Evolutionary conservation across 441 rosid genomes (phyloP).

Genomic region (Syzygium syzygioides): DNA sequence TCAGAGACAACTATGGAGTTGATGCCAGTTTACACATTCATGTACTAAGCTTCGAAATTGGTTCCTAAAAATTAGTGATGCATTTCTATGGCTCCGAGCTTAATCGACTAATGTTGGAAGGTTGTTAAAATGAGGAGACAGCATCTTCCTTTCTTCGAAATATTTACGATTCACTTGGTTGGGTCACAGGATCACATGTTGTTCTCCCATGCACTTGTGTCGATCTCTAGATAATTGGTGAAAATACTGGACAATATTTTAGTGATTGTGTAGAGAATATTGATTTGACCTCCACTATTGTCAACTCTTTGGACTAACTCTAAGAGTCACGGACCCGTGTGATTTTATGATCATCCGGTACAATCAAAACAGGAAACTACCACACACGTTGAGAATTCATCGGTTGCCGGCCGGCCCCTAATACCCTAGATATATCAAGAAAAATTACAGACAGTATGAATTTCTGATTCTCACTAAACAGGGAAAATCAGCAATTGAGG

Average conservation of each 20-base stretch:
- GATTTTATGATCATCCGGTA: neutral
- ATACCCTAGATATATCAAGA: neutral
- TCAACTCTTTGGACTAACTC: neutral
- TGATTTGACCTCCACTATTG: neutral
- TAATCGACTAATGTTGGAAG: neutral
- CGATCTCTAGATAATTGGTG: neutral
- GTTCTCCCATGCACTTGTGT: neutral
- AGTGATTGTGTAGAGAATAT: too few species aligned
- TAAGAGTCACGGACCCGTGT: neutral
- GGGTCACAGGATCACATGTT: too few species aligned
- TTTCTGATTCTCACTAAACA: neutral
- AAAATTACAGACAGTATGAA: neutral
- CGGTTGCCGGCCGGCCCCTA: neutral
- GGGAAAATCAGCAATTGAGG: neutral
- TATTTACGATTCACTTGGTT: neutral
- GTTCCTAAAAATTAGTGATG: neutral
- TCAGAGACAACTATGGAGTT: neutral
- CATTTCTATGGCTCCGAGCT: neutral
- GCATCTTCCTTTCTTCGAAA: neutral
- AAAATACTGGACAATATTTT: neutral
- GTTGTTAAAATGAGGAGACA: neutral
- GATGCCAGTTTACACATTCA: neutral
- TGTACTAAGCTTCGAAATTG: neutral
- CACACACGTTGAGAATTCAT: neutral
- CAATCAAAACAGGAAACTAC: neutral